phyloP scores from a whole-genome alignment of 2,329 filamentous ascomycete genomes.

The Thelonectria rubi region DNA sequence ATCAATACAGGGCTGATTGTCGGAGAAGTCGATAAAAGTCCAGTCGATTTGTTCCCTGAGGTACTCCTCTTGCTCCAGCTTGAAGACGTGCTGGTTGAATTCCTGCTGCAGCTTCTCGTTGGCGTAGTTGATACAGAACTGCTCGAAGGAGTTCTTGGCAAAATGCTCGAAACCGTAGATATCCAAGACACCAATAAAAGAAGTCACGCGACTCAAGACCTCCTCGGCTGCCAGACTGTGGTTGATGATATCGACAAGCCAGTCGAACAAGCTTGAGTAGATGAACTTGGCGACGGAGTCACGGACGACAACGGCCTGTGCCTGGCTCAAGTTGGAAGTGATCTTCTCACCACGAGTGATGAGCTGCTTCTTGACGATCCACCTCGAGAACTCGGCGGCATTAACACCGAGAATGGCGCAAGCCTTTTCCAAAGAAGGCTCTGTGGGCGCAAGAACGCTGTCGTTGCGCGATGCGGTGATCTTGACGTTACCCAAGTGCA shows the following conservation, averaged over 20 bases:
- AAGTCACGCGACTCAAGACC: slow-evolving; percentile 80
- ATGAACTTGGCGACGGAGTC: slow-evolving; percentile 99
- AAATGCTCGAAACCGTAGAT: slow-evolving; percentile 99
- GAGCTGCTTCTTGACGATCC: slow-evolving; percentile 99
- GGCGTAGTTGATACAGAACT: slow-evolving; percentile 99
- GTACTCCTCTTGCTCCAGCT: slow-evolving; percentile 98
- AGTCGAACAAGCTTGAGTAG: slow-evolving; percentile 98
- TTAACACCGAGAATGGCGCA: slow-evolving; percentile 89
- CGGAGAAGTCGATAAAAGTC: slow-evolving; percentile 99
- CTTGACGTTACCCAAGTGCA: slow-evolving; percentile 96
- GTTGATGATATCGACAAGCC: slow-evolving; percentile 98
- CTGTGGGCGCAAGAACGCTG: slow-evolving; percentile 80
- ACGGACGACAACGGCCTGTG: slow-evolving; percentile 91
- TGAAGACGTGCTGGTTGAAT: slow-evolving; percentile 99
- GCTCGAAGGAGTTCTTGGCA: slow-evolving; percentile 99
- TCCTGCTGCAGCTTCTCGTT: slow-evolving; percentile 99
- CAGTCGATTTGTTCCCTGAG: slow-evolving; percentile 96
- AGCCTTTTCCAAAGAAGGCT: slow-evolving; percentile 84
- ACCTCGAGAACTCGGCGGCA: slow-evolving; percentile 86
- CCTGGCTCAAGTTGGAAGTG: slow-evolving; percentile 90
- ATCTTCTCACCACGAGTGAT: slow-evolving; percentile 98
- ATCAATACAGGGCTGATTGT: slow-evolving; percentile 99
- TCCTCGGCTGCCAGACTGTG: slow-evolving; percentile 87
- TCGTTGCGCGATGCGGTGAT: slow-evolving; percentile 91
- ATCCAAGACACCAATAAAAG: slow-evolving; percentile 98